Percentiles rank a stretch among this genome's conserved stretches.
Evolutionary conservation across 495 filamentous ascomycete genomes (phyloP).

Genomic region (Patellaria atrata): DNA sequence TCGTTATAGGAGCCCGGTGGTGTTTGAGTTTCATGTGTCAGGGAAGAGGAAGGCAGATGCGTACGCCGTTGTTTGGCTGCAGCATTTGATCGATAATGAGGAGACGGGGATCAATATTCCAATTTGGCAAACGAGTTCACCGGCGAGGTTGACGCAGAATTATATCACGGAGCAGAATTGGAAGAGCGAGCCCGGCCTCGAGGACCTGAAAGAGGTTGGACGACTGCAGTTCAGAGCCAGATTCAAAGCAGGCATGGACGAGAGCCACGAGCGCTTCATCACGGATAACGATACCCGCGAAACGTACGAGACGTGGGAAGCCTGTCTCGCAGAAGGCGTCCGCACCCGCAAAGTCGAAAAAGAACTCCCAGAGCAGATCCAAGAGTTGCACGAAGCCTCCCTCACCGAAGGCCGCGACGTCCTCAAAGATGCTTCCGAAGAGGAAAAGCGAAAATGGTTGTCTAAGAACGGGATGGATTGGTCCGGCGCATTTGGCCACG

Average conservation of each 20-base stretch:
- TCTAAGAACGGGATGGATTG: slow-evolving; percentile 71
- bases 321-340: slow-evolving; percentile 73
- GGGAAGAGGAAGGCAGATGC: slow-evolving; percentile 54
- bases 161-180: slow-evolving; percentile 66
- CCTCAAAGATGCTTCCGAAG: slow-evolving; percentile 49
- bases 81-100: slow-evolving; percentile 67
- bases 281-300: slow-evolving; percentile 79
- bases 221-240: slow-evolving; percentile 60
- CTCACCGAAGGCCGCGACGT: slow-evolving; percentile 66
- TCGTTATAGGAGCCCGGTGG: slow-evolving; percentile 73
- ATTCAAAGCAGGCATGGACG: slow-evolving; percentile 84
- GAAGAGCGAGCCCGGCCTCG: slow-evolving; percentile 44
- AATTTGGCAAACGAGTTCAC: slow-evolving; percentile 66
- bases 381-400: slow-evolving; percentile 63
- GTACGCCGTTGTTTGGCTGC: slow-evolving; percentile 75
- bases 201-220: slow-evolving; percentile 65
- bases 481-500: slow-evolving; percentile 70
- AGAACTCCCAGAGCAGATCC: slow-evolving; percentile 50
- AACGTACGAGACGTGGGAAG: slow-evolving; percentile 90
- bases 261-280: slow-evolving; percentile 70
- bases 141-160: slow-evolving; percentile 69
- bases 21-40: slow-evolving; percentile 67
- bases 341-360: slow-evolving; percentile 48
- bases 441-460: slow-evolving; percentile 65
- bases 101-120: slow-evolving; percentile 64